Evolutionary conservation across 257 asterid genomes (phyloP), one percentile per base, ranked within the genome.

Genomic region (Voacanga thouarsii): DNA sequence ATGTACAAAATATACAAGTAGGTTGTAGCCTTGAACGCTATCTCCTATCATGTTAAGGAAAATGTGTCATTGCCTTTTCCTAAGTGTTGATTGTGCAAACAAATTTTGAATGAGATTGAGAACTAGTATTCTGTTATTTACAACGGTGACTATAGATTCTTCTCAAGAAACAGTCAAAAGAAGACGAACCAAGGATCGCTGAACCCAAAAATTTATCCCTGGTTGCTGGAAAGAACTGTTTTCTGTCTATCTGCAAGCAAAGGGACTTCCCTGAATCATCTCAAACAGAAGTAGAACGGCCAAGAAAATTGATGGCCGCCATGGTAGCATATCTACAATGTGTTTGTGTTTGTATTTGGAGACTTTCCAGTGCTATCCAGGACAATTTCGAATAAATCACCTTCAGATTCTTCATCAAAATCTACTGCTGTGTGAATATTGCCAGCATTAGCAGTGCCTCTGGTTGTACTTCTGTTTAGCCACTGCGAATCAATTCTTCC

Each of bases 361-460:
- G 96, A 91, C 79, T 88, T 88, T 59, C 88, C 91, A 12, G 72
- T 75, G 53, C 85, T 86, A 72, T 92, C 98, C 80, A 95, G 81
- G 30, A 88, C 94, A 77, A 95, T 95, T 78, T 95, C 98, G 75
- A 95, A 95, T 82, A 92, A 77, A 79, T 95, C 99, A 64, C 96
- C 97, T 72, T 95, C 98, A 45, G 98, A 92, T 73, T 95, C 98
- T 65, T 45, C 84, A 73, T 81, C 82, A 76, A 68, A 74, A 6
- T 84, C 84, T 3, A 57, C 24, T 53, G 76, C 78, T 37, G 53
- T 53, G 39, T 21, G 57, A 23, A 21, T 2, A 44, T 28, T 68
- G 30, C 80, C 92, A 14, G 89, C 87, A 59, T 87, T 87, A 33
- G 80, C 84, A 59, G 84, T 86, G 81, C 90, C 89, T 84, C 89